These are phyloP conservation scores for Suillus brevipes DNA, from an alignment of 768 basidiomycete species.

Conservation along the genomic window DNA sequence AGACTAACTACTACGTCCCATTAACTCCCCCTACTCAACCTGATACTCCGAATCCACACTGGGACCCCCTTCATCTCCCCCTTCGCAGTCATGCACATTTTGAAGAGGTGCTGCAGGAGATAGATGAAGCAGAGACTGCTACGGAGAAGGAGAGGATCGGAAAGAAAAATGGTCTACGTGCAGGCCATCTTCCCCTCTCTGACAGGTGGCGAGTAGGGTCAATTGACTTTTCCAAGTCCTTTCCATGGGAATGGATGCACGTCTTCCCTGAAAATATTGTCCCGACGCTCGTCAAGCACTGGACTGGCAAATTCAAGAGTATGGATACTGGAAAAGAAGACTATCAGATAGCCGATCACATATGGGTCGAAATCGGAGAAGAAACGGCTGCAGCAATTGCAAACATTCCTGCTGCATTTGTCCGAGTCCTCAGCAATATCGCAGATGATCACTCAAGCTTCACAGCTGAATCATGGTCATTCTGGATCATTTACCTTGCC, in stretches of 20 bases:
- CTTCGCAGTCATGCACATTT: conserved; percentile 34
- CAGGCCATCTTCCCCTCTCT: neutral
- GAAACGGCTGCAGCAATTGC: conserved; percentile 25
- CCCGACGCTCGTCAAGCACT: conserved; percentile 38
- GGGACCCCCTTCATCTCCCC: conserved; percentile 31
- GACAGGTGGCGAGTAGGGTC: conserved; percentile 33
- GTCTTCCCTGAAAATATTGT: conserved; percentile 46
- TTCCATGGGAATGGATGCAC: conserved; percentile 54
- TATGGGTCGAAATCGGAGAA: conserved; percentile 42
- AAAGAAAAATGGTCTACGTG: conserved; percentile 32
- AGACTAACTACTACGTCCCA: conserved; percentile 11
- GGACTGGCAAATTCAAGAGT: conserved; percentile 44
- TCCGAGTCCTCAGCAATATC: conserved; percentile 36
- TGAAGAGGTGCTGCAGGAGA: conserved; percentile 20
- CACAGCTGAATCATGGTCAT: conserved; percentile 21
- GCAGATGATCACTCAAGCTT: conserved; percentile 12
- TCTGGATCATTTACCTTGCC: conserved; percentile 23
- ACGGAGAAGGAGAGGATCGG: conserved; percentile 21
- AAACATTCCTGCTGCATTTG: conserved; percentile 30
- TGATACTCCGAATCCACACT: conserved; percentile 1
- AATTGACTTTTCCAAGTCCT: conserved; percentile 38
- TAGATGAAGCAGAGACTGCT: conserved; percentile 26
- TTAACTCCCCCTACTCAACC: neutral
- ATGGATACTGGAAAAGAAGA: conserved; percentile 32
- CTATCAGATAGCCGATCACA: conserved; percentile 16